Conservation (phyloP, 352 stramenopile species). For the Aphanomyces astaci region DNA sequence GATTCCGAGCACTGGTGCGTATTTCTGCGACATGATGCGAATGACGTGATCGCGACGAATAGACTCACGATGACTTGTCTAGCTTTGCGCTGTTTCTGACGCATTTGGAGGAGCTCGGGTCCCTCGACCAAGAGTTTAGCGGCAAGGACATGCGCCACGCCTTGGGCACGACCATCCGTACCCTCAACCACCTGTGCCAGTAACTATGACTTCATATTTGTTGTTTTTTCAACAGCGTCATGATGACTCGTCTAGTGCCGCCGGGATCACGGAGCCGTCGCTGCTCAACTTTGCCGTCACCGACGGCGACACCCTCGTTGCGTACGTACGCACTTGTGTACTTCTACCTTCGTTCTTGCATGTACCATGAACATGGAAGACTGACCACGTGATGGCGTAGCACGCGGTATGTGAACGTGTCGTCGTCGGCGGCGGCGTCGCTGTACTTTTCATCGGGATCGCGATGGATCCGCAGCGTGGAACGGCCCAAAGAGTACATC, state of each 20-base stretch:
- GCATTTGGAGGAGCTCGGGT: slow-evolving; percentile 25
- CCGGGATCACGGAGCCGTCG: slow-evolving; percentile 21
- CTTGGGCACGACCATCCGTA: slow-evolving; percentile 21
- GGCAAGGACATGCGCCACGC: slow-evolving; percentile 21
- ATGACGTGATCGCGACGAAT: not conserved
- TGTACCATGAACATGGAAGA: not conserved
- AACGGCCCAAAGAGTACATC: slow-evolving; percentile 24
- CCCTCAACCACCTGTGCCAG: slow-evolving; percentile 20
- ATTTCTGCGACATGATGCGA: too few species aligned
- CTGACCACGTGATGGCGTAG: not conserved
- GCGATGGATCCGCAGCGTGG: slow-evolving; percentile 20
- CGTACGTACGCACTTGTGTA: too few species aligned
- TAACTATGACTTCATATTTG: not conserved
- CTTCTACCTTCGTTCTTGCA: too few species aligned
- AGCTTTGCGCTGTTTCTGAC: slow-evolving; percentile 43
- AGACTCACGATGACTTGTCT: too few species aligned
- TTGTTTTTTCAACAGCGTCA: not conserved
- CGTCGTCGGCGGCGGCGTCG: slow-evolving; percentile 16
- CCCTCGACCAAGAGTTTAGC: slow-evolving; percentile 14
- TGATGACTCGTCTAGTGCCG: not conserved
- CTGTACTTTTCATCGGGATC: slow-evolving; percentile 25
- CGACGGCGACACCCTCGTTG: slow-evolving; percentile 23
- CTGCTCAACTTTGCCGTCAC: slow-evolving; percentile 26
- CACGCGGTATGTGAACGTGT: slow-evolving; percentile 23
- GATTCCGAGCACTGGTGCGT: slow-evolving; percentile 32